Evolutionary conservation across 192 early-diverging fungal genomes (phyloP).

Genomic region (Linnemannia elongata): DNA sequence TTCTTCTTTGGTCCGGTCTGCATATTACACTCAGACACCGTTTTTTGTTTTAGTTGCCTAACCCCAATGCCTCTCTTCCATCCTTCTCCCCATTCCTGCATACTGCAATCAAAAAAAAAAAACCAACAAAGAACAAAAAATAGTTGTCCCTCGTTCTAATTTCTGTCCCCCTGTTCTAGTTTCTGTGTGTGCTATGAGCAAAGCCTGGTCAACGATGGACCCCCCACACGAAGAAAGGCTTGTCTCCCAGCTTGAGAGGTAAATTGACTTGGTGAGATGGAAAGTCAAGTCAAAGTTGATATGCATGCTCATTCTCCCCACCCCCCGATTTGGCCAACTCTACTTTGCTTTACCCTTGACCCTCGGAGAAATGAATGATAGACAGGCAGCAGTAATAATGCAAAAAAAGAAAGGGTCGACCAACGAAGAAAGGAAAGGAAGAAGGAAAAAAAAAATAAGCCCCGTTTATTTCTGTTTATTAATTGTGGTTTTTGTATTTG

Average conservation of each 20-base stretch:
- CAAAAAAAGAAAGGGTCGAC: neutral
- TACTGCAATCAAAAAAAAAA: neutral
- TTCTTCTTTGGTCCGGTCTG: neutral
- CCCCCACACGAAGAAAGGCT: constrained; percentile 34
- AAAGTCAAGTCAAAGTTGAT: neutral
- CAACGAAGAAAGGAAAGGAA: neutral
- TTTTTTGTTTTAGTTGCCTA: neutral
- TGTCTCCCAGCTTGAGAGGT: constrained; percentile 39
- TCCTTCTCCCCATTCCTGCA: neutral
- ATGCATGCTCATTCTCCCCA: neutral
- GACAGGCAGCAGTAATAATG: neutral
- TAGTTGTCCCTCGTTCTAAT: constrained; percentile 2
- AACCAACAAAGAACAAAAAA: neutral
- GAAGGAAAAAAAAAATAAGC: neutral
- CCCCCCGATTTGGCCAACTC: neutral
- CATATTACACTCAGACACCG: constrained; percentile 8
- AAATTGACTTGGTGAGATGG: constrained; percentile 1
- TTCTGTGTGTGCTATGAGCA: neutral
- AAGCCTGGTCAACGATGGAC: constrained; percentile 24
- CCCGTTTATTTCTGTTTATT: neutral
- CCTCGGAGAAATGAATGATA: neutral
- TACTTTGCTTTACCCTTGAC: neutral
- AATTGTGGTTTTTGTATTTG: neutral
- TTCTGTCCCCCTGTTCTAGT: neutral
- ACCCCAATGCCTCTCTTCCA: neutral